Conservation (phyloP, 2,329 filamentous ascomycete species). For the Trichoderma koningiopsis region DNA sequence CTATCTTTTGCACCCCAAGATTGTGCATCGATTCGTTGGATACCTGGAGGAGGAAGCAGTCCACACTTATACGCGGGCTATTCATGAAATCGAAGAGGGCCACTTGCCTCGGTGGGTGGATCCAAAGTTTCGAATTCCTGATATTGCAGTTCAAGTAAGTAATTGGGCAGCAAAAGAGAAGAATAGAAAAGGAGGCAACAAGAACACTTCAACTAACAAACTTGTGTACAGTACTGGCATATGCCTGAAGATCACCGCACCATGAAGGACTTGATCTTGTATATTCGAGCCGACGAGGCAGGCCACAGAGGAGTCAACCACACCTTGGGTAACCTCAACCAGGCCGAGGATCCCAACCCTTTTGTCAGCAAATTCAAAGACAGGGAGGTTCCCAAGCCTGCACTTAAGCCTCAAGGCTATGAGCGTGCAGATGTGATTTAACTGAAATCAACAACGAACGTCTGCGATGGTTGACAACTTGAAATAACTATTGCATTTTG, state of each 20-base stretch:
- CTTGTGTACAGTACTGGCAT: constrained; percentile 69
- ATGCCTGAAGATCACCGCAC: constrained; percentile 82
- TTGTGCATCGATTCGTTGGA: constrained; percentile 92
- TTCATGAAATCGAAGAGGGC: constrained; percentile 85
- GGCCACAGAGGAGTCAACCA: constrained; percentile 95
- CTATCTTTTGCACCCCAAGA: constrained; percentile 83
- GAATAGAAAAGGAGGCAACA: not conserved
- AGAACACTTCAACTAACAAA: not conserved
- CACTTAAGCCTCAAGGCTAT: constrained; percentile 71
- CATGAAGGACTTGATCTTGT: constrained; percentile 85
- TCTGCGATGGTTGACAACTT: not conserved
- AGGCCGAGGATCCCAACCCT: constrained; percentile 86
- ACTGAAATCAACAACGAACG: not conserved
- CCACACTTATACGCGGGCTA: constrained; percentile 87
- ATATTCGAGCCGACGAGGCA: constrained; percentile 87
- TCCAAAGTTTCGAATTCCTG: constrained; percentile 71
- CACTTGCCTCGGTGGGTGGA: constrained; percentile 78
- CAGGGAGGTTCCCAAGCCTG: constrained; percentile 64
- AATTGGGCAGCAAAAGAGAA: not conserved
- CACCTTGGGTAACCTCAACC: constrained; percentile 84
- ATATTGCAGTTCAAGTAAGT: constrained; percentile 72
- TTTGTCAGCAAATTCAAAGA: constrained; percentile 84
- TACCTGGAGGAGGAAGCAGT: constrained; percentile 98
- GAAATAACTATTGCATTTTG: not conserved
- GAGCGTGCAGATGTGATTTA: constrained; percentile 80